Base-by-base conservation (phyloP, 306 rosid species). In the Cucurbita argyrosperma region DNA sequence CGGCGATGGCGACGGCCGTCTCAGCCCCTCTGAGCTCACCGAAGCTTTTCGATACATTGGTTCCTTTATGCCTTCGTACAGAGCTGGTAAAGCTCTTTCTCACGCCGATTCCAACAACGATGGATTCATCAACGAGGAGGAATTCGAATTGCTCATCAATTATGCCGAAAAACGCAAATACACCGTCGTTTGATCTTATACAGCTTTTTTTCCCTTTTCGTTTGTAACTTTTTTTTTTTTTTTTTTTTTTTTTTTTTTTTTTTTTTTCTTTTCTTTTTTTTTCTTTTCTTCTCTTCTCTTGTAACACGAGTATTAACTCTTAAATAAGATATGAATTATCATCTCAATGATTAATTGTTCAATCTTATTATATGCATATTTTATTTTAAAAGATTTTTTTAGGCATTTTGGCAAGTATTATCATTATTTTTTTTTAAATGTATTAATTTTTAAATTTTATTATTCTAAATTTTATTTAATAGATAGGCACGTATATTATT, bases 81-180 rank as follows among this genome's bases (percentile, higher is more conserved):
- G 72, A 50, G 76, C 65, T 40, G 6, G 21, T 0, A 42, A 56
- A 1, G 64, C 64, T 7, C 72, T 60, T 8, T 7, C 13, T 49
- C 59, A 70, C 18, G 51, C 70, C 19, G 85, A 82, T 50, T 51
- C 49, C 0, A 63, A 78, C 16, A 55, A 70, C 40, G 84, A 81
- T 26, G 79, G 84, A 1, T 75, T 62, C 21, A 71, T 81, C 23
- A 74, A 63, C 3, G 79, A 61, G 3, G 40, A 69, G 7, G 82
- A 78, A 4, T 76, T 82, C n/a, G 49, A 69, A 26, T 8, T 30
- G 1, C 80, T 78, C 14, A 21, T 78, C 1, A 73, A 70, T 26
- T 82, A 74, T 61, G 80, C 77, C 1, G 52, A 66, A 52, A 71
- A 54, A 60, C 54, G 75, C 26, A 71, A 71, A 5, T 71, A 47